Evolutionary conservation across 331 rosid species (phyloP).

Genomic region (Telfairia occidentalis): DNA sequence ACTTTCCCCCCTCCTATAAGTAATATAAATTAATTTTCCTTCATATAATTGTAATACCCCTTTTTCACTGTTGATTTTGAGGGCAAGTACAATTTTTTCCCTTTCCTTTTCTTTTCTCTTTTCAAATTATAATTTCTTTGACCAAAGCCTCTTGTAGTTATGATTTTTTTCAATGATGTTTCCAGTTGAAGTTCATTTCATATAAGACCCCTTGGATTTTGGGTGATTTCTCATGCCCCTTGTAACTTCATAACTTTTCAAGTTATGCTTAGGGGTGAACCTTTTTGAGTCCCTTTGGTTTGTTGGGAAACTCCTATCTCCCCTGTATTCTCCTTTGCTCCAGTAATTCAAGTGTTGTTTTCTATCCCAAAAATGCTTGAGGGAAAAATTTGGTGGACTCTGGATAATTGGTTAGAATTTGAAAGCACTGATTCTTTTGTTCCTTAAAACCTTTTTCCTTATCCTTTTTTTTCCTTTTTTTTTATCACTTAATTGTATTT

Average conservation of each 20-base stretch:
- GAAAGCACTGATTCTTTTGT: not conserved
- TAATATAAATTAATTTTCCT: no score
- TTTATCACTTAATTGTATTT: not conserved
- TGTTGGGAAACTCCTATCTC: not conserved
- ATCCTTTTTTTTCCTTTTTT: not conserved
- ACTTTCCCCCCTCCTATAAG: no score
- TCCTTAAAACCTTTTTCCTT: not conserved
- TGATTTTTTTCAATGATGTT: not conserved
- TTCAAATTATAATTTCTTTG: not conserved
- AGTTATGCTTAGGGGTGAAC: not conserved
- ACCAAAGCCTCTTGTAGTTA: not conserved
- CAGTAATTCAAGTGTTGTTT: not conserved
- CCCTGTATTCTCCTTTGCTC: not conserved
- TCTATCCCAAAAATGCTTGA: not conserved
- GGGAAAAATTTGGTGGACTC: not conserved
- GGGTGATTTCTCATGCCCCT: not conserved
- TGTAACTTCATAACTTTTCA: not conserved
- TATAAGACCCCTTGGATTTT: not conserved
- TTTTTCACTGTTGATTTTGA: not conserved
- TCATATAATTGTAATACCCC: not conserved
- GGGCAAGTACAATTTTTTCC: not conserved
- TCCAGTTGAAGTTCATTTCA: not conserved
- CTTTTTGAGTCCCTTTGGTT: not conserved
- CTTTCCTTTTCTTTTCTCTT: not conserved
- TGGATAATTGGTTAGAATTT: not conserved